phyloP scores from a whole-genome alignment of 179 eudicot species.

The Dionaea muscipula region DNA sequence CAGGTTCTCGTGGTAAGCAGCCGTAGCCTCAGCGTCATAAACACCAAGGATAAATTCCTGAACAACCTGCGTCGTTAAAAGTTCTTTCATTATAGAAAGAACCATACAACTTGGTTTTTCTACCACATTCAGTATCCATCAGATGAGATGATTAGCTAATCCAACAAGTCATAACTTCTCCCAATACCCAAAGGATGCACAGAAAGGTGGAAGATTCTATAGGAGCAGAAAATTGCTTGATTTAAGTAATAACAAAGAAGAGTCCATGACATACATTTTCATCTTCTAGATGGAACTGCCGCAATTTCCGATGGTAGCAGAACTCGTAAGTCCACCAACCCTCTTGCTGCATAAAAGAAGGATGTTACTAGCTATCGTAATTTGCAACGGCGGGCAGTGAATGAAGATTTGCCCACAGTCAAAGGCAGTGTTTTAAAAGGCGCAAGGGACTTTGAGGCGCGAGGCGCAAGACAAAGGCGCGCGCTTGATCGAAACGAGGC shows the following conservation, averaged over 20 bases:
- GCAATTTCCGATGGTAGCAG: slow-evolving; percentile 53
- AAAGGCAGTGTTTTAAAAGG: no score
- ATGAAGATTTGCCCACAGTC: no score
- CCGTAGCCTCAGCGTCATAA: slow-evolving; percentile 75
- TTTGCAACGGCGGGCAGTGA: not conserved
- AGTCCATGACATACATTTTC: slow-evolving; percentile 38
- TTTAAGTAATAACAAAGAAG: not conserved
- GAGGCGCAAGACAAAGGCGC: no score
- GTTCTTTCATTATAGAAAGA: not conserved
- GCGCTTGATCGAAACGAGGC: no score
- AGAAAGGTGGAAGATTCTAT: not conserved
- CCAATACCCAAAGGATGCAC: no score
- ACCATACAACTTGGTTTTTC: no score
- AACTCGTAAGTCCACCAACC: slow-evolving; percentile 97
- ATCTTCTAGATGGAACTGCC: slow-evolving; percentile 78
- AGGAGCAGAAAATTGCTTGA: not conserved
- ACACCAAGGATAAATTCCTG: slow-evolving; percentile 78
- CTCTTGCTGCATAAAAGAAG: slow-evolving; percentile 63
- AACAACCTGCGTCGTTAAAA: slow-evolving; percentile 32
- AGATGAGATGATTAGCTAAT: no score
- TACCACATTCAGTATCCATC: no score
- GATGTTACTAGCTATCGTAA: no score
- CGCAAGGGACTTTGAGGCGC: no score
- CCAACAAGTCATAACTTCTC: no score
- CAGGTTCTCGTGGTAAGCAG: slow-evolving; percentile 56